Base-by-base conservation (phyloP, 805 yeast genomes). In the Aciculoconidium aculeatum region DNA sequence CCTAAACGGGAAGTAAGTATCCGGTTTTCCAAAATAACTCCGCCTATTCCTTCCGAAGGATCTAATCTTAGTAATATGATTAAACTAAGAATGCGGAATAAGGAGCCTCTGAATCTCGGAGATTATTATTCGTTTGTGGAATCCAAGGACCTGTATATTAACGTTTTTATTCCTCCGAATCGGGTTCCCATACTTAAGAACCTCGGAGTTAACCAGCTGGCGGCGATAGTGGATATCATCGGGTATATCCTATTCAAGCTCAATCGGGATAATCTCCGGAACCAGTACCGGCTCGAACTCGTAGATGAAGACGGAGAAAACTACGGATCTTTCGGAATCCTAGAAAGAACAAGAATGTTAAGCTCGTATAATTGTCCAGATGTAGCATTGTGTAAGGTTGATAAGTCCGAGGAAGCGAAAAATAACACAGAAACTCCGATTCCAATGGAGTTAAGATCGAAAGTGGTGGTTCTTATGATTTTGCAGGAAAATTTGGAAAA, bases 301-400 rank as follows among this genome's bases (percentile, higher is more conserved):
- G 87, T 82, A 1, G 98, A 92, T 51, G 97, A 90, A 28, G 96
- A 88, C 49, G 90, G 90, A 6, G 96, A 94, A 28, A 79, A 83
- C 21, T 87, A 85, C 31, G 98, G 94, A 42, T 84, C 86, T 30
- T 88, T 92, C 61, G 97, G 97, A 2, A 75, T 88, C 1, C 60
- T 92, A 32, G 90, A 81, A 25, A 62, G 96, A 39, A 67, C 72
- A 0, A 64, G 88, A 30, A 44, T 61, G 4, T 61, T 92, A 15
- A 62, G 76, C 3, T 75, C 90, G 0, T 84, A 86, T 51, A 83
- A 86, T 14, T 80, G 77, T 31, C 66, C 68, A 4, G 96, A 86
- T 41, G 72, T 92, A 32, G 95, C 94, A 0, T 49, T 92, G 8
- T 78, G 86, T 30, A 60, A 53, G 37, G 84, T 82, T 2, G 42